phyloP scores from a whole-genome alignment of 176 grass and related monocot genomes.

The Oryza australiensis region DNA sequence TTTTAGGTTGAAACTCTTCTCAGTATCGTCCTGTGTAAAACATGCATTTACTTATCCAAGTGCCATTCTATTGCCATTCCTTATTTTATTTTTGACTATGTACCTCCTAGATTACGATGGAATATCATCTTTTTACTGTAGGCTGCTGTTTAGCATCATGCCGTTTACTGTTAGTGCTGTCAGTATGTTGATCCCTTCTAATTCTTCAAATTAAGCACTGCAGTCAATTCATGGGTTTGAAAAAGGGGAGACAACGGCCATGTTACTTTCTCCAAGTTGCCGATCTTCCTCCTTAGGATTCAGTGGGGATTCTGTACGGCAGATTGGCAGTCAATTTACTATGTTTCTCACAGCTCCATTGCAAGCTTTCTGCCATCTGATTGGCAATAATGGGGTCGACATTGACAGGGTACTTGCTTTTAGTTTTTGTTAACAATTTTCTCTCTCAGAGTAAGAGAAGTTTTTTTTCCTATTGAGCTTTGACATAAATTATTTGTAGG shows the following conservation, averaged over 20 bases:
- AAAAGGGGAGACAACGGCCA: slow-evolving; percentile 82
- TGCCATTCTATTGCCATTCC: not conserved
- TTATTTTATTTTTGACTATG: not conserved
- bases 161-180: not conserved
- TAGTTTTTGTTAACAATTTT: slow-evolving; percentile 1
- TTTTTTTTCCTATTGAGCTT: slow-evolving; percentile 30
- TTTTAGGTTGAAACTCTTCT: slow-evolving; percentile 16
- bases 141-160: slow-evolving; percentile 3
- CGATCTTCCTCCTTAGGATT: slow-evolving; percentile 46
- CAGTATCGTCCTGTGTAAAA: not conserved
- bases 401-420: slow-evolving; percentile 56
- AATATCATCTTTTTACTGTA: slow-evolving; percentile 12
- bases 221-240: slow-evolving; percentile 81
- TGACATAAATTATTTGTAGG: slow-evolving; percentile 46
- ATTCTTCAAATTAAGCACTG: slow-evolving; percentile 14
- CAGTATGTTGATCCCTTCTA: slow-evolving; percentile 7
- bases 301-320: slow-evolving; percentile 56
- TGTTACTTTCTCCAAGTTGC: slow-evolving; percentile 76
- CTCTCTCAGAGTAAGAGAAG: slow-evolving; percentile 15
- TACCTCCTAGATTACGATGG: not conserved
- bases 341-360: slow-evolving; percentile 94
- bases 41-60: not conserved
- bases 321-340: slow-evolving; percentile 86
- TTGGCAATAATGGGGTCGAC: slow-evolving; percentile 60
- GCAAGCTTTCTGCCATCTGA: slow-evolving; percentile 87